Evolutionary conservation across 2,329 filamentous ascomycete genomes (phyloP), one percentile per base, ranked within the genome.

Genomic region (Aureobasidium leucospermi): DNA sequence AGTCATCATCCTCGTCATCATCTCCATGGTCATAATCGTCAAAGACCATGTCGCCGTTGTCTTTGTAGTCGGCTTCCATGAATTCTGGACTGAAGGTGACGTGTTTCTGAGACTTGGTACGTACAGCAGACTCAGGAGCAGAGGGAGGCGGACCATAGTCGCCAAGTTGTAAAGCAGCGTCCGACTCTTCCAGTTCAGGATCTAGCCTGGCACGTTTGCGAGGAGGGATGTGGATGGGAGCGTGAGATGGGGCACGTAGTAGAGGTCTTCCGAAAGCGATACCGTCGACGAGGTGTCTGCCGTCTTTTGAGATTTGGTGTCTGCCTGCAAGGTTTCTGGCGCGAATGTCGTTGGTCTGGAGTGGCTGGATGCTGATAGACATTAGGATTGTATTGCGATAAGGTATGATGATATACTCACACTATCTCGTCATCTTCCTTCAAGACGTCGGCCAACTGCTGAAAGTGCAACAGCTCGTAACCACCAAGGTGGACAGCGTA

Each of bases 381-480:
- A 28, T 58, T n/a, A 60, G 39, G 3, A 34, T 6, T 47, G 29
- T 49, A 36, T 41, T 41, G 23, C 13, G 15, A 11, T 28, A 11
- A 32, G 5, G 1, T 5, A 6, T 3, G 1, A 9, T 4, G 10
- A 8, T 28, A 52, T 51, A 79, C 86, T 67, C 76, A 91, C 88
- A 88, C 78, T 59, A 96, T 83, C 71, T 92, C 84, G 67, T 96
- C 92, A 58, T 94, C 90, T 55, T 93, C 86, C 65, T 89, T 87
- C 60, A 96, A 76, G 9, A 94, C 77, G 46, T 81, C 80, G 13
- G 79, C 77, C 6, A 96, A 81, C 19, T 82, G 79, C 70, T 90
- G 87, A 67, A 90, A 97, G 74, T 96, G 93, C 60, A 96, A 75
- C 67, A 90, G 94, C 74, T 97, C 93, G 65, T 89, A 96, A 47